These are phyloP conservation scores for Erucastrum elatum DNA, from an alignment of 345 rosid species.

Conservation along the genomic window DNA sequence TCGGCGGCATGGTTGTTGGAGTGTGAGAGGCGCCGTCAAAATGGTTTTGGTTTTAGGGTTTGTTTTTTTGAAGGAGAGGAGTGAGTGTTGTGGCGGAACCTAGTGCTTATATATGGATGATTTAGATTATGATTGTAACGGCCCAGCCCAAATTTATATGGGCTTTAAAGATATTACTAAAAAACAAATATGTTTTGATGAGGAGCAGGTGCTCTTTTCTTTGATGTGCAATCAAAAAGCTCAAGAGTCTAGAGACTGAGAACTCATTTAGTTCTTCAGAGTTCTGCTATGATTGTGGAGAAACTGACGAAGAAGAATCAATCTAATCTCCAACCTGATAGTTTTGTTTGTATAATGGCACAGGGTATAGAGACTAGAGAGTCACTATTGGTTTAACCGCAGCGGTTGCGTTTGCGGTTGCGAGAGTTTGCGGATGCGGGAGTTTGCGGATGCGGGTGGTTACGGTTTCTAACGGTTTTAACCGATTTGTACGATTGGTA, in stretches of 20 bases:
- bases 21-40: conserved; percentile 26
- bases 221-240: conserved; percentile 22
- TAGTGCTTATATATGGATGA: conserved; percentile 19
- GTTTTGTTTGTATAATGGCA: not conserved
- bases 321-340: conserved; percentile 15
- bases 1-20: conserved; percentile 50
- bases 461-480: too few species aligned
- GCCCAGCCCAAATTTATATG: not conserved
- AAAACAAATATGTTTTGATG: not conserved
- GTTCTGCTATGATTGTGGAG: conserved; percentile 32
- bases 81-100: not conserved
- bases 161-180: not conserved
- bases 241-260: not conserved
- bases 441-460: too few species aligned
- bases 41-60: conserved; percentile 20
- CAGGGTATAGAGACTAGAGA: conserved; percentile 5
- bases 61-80: conserved; percentile 17
- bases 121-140: not conserved
- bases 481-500: too few species aligned
- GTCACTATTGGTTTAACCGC: not conserved
- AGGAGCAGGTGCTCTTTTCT: conserved; percentile 46
- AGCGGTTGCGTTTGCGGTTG: too few species aligned
- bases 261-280: conserved; percentile 40
- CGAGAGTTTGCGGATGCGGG: too few species aligned
- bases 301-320: conserved; percentile 37